phyloP scores from a whole-genome alignment of 805 yeast genomes.

The Priceomyces castillae region DNA sequence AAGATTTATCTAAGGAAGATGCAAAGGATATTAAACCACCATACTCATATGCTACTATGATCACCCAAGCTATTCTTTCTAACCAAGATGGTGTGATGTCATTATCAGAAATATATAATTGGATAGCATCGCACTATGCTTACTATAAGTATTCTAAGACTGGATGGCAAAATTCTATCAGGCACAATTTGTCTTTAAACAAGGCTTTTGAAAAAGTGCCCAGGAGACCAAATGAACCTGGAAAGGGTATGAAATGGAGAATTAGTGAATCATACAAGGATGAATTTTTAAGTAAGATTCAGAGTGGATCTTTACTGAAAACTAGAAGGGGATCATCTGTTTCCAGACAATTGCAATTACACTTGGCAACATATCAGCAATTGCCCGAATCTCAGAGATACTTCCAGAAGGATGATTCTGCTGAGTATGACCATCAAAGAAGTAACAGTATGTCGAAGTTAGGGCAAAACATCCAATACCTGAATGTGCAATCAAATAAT shows the following conservation, averaged over 20 bases:
- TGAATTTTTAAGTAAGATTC: constrained; percentile 80
- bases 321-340: constrained; percentile 79
- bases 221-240: constrained; percentile 92
- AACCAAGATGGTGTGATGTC: constrained; percentile 86
- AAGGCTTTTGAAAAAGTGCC: constrained; percentile 98
- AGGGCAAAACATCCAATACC: constrained; percentile 17
- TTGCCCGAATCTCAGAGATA: constrained; percentile 47
- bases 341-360: constrained; percentile 74
- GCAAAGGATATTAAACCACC: constrained; percentile 95
- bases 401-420: constrained; percentile 20
- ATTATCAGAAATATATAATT: constrained; percentile 84
- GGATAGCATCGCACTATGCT: constrained; percentile 86
- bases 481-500: constrained; percentile 14
- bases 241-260: constrained; percentile 99
- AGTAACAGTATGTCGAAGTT: constrained; percentile 18
- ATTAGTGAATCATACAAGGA: constrained; percentile 79
- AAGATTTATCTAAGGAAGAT: constrained; percentile 83
- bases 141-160: constrained; percentile 88
- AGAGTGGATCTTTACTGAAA: constrained; percentile 70
- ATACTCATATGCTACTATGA: constrained; percentile 96
- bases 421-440: constrained; percentile 18
- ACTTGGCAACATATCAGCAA: constrained; percentile 57
- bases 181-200: constrained; percentile 90
- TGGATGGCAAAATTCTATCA: constrained; percentile 98
- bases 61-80: constrained; percentile 92